Percentiles rank a stretch among this genome's conserved stretches.
phyloP scores from a whole-genome alignment of 1,284 basidiomycete genomes.

The Cutaneotrichosporon dermatis region DNA sequence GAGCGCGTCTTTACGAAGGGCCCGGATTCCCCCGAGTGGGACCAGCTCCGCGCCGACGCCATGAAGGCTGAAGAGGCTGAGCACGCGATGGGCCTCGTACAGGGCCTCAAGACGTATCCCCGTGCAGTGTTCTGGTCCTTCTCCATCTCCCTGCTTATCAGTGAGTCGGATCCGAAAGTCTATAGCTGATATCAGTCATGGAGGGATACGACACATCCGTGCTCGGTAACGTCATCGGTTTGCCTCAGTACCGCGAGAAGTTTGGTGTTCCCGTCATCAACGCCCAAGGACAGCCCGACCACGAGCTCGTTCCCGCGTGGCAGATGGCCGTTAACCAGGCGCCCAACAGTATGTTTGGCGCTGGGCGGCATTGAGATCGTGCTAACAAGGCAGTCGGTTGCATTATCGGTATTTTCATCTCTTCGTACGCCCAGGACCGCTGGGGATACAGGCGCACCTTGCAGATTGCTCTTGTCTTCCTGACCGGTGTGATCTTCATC shows the following conservation, averaged over 20 bases:
- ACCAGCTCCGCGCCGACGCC: conserved; percentile 11
- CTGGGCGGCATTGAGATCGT: no score
- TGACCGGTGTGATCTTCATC: conserved; percentile 34
- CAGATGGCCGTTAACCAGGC: conserved; percentile 27
- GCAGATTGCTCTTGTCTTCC: conserved; percentile 30
- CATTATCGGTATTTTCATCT: conserved; percentile 25
- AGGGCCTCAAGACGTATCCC: conserved; percentile 16
- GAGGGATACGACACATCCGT: conserved; percentile 15
- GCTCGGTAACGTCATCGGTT: conserved; percentile 11
- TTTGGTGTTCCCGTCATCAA: conserved; percentile 7
- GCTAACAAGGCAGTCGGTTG: conserved; percentile 9
- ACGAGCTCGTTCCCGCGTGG: conserved; percentile 27
- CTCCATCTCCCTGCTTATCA: conserved; percentile 15
- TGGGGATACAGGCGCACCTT: conserved; percentile 29
- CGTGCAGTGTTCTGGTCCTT: conserved; percentile 20
- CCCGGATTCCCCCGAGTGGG: background rate
- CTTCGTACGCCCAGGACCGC: conserved; percentile 21
- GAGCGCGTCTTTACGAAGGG: background rate
- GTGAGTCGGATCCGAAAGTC: background rate
- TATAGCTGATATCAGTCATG: conserved; percentile 2
- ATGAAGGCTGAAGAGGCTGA: conserved; percentile 17
- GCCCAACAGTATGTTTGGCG: background rate
- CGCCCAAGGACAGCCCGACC: conserved; percentile 5
- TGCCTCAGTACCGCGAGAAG: conserved; percentile 17
- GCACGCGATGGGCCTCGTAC: conserved; percentile 9